Conservation (phyloP, 1,284 basidiomycete genomes). For the Microbotryum intermedium region DNA sequence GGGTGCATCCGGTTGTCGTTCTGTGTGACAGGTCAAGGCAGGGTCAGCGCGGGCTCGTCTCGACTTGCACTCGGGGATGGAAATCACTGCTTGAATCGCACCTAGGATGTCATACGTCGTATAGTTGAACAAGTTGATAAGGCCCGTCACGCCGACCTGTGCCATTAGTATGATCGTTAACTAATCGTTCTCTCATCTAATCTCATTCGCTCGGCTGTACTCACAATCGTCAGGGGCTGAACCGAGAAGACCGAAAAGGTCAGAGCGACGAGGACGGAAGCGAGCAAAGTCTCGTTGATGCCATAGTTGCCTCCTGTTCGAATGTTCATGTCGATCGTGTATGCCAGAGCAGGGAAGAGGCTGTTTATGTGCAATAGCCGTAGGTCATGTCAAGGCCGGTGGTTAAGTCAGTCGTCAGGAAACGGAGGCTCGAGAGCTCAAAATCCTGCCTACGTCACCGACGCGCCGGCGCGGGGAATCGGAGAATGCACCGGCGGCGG, state of each 20-base stretch:
- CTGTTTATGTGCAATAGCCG: slow-evolving; percentile 1
- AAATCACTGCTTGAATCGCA: too few relatives aligned
- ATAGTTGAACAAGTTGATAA: slow-evolving; percentile 64
- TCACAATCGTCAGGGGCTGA: slow-evolving; percentile 86
- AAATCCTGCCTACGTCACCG: too few relatives aligned
- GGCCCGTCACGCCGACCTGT: neutral
- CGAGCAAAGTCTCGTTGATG: slow-evolving; percentile 65
- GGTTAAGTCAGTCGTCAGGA: slow-evolving; percentile 23
- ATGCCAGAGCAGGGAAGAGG: slow-evolving; percentile 67
- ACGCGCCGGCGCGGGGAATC: neutral
- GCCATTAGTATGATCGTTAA: too few relatives aligned
- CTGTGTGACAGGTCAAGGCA: too few relatives aligned
- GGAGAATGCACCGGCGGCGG: neutral
- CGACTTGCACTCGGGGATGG: too few relatives aligned
- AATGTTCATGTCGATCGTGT: slow-evolving; percentile 85
- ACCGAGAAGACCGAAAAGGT: slow-evolving; percentile 83
- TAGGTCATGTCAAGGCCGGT: slow-evolving; percentile 33
- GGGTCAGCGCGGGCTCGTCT: too few relatives aligned
- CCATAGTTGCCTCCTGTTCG: slow-evolving; percentile 77
- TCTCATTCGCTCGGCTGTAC: slow-evolving; percentile 35
- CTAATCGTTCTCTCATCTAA: too few relatives aligned
- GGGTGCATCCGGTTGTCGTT: slow-evolving; percentile 41
- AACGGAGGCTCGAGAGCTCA: too few relatives aligned
- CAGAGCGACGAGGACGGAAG: slow-evolving; percentile 64
- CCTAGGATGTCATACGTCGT: slow-evolving; percentile 71